Evolutionary conservation across 805 yeast species (phyloP), one percentile per base, ranked within the genome.

Genomic region (Pichia cephalocereana): DNA sequence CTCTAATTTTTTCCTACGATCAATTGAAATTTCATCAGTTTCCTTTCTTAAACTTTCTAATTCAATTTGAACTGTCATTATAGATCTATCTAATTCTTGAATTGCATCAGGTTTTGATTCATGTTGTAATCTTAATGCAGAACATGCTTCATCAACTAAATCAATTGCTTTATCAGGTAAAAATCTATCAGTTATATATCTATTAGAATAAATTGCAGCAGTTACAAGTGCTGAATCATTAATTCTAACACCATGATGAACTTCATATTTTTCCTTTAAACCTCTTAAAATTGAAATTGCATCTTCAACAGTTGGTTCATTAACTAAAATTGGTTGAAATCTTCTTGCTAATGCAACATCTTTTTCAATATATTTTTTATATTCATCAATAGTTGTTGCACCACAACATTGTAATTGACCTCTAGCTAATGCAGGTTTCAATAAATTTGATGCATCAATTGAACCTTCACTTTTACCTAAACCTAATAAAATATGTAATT

Each of bases 331-430:
- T 65, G 89, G 88, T 70, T 93, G 99, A 79, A 93, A 93, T 66
- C 99, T 81, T 76, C 99, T 86, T 69, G 91, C 99, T 65, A 93
- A 91, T 1, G 99, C 99, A 66, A 96, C 99, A 68, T 93, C 99
- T 67, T 91, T 91, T 63, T 93, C 89, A 52, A 93, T 82, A 62
- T 84, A 81, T 61, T 89, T 83, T 63, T 98, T 79, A 74, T 93
- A 93, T 70, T 93, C 99, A 49, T 84, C 84, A 58, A 88, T 83
- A 1, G 99, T 93, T 28, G 99, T 93, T 27, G 99, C 99, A 71
- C 99, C 99, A 63, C 90, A 89, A 69, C 97, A 95, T 67, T 93
- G 97, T 62, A 93, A 79, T 46, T 85, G 77, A 58, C 99, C 98
- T 70, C 99, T 82, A 2, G 99, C 97, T 54, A 93, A 78, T 76